A percentile compares a stretch with the other conserved stretches of the same genome.
These are phyloP conservation scores for Lolium perenne DNA, from an alignment of 176 grass and related monocot species.

Conservation along the genomic window DNA sequence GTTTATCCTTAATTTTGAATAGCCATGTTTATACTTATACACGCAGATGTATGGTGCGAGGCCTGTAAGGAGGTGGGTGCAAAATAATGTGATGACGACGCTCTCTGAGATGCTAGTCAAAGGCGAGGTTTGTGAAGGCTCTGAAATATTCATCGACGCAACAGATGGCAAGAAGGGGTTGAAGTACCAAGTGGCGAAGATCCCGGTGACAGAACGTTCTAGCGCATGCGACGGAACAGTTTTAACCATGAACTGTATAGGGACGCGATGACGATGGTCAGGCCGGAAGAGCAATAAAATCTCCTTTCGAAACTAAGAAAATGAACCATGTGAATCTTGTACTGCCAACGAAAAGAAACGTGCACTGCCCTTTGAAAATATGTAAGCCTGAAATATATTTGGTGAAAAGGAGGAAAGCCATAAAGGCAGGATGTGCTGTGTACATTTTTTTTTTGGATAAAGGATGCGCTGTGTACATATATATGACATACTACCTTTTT, in stretches of 20 bases:
- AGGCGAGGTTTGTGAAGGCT: slow-evolving; percentile 47
- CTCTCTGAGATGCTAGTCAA: slow-evolving; percentile 53
- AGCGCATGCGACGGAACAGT: background rate
- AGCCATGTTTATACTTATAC: background rate
- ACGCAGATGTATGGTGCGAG: slow-evolving; percentile 48
- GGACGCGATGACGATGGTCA: too few relatives aligned
- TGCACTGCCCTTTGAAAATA: too few relatives aligned
- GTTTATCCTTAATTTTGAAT: background rate
- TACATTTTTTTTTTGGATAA: too few relatives aligned
- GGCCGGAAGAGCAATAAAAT: too few relatives aligned
- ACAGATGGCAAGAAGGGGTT: slow-evolving; percentile 1
- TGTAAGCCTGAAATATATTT: too few relatives aligned
- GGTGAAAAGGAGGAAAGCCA: too few relatives aligned
- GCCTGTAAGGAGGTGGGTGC: slow-evolving; percentile 52
- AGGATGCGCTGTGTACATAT: too few relatives aligned
- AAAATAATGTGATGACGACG: slow-evolving; percentile 57
- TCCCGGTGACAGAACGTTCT: background rate
- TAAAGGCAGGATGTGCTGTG: too few relatives aligned
- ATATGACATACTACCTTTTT: too few relatives aligned
- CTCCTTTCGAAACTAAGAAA: too few relatives aligned
- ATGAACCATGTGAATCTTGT: too few relatives aligned
- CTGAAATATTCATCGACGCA: slow-evolving; percentile 27
- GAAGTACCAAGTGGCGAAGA: slow-evolving; percentile 19
- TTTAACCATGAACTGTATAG: background rate
- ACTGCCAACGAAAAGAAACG: too few relatives aligned